Evolutionary conservation across 768 basidiomycete species (phyloP).

Genomic region (Trametes coccinea): DNA sequence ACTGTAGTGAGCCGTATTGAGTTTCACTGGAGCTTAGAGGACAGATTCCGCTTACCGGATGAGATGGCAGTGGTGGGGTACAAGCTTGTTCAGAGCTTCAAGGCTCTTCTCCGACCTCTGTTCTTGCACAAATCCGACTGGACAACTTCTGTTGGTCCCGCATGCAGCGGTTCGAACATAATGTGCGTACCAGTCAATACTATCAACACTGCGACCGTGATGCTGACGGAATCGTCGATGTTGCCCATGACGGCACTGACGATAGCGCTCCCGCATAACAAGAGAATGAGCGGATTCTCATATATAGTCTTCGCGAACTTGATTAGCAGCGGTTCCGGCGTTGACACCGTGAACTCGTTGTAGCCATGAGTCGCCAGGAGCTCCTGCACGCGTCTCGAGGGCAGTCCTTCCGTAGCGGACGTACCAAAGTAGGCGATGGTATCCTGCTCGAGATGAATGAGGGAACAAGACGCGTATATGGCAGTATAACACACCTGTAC

Average conservation of each 20-base stretch:
- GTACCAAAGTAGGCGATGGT: conserved; percentile 73
- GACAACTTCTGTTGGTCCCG: background rate
- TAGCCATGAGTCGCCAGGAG: conserved; percentile 76
- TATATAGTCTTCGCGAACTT: conserved; percentile 97
- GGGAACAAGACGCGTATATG: background rate
- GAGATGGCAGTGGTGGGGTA: conserved; percentile 95
- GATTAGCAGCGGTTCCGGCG: conserved; percentile 76
- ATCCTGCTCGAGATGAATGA: conserved; percentile 47
- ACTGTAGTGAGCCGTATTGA: conserved; percentile 27
- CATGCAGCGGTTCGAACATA: background rate
- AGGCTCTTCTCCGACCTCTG: conserved; percentile 91
- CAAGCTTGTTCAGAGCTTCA: conserved; percentile 94
- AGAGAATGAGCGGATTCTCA: conserved; percentile 88
- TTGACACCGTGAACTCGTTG: conserved; percentile 89
- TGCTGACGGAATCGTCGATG: conserved; percentile 90
- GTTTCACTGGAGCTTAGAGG: background rate
- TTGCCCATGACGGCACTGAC: conserved; percentile 96
- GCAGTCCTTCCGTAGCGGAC: conserved; percentile 60
- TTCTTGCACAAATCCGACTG: conserved; percentile 95
- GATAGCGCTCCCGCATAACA: conserved; percentile 86
- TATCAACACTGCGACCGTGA: conserved; percentile 88
- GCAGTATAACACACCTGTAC: conserved; percentile 51
- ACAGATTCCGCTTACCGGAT: conserved; percentile 48
- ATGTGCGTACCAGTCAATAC: conserved; percentile 78
- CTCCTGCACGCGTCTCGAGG: conserved; percentile 58